Conservation (phyloP, 495 filamentous ascomycete genomes). For the Zalerion maritima region DNA sequence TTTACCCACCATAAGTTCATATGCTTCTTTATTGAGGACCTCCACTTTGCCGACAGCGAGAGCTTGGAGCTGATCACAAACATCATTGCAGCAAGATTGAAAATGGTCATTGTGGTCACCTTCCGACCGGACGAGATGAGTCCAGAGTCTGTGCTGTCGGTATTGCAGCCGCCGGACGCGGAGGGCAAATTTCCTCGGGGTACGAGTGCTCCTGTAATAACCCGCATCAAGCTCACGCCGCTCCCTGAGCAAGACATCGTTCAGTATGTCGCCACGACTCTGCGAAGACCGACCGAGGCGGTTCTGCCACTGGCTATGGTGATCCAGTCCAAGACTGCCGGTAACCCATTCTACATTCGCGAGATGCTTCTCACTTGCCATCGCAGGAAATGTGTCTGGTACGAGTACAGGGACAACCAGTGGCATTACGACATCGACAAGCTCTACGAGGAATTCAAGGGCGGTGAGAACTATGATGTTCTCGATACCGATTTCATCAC, state of each 20-base stretch:
- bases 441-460: slow-evolving; percentile 68
- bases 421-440: slow-evolving; percentile 80
- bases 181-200: slow-evolving; percentile 32
- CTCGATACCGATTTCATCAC: slow-evolving; percentile 68
- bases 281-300: slow-evolving; percentile 45
- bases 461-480: slow-evolving; percentile 59
- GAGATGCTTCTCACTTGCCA: slow-evolving; percentile 85
- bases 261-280: slow-evolving; percentile 60
- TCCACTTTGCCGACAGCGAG: slow-evolving; percentile 78
- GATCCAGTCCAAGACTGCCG: slow-evolving; percentile 65
- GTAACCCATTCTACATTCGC: slow-evolving; percentile 77
- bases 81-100: slow-evolving; percentile 56
- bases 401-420: slow-evolving; percentile 59
- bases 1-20: slow-evolving; percentile 67
- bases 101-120: slow-evolving; percentile 63
- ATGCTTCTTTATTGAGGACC: slow-evolving; percentile 70
- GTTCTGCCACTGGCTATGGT: slow-evolving; percentile 51
- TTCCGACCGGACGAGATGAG: slow-evolving; percentile 40
- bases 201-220: slow-evolving; percentile 35
- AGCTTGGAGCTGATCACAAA: slow-evolving; percentile 64
- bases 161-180: slow-evolving; percentile 30
- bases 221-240: slow-evolving; percentile 49
- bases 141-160: slow-evolving; percentile 27
- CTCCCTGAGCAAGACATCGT: slow-evolving; percentile 61
- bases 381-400: slow-evolving; percentile 75